Evolutionary conservation across 768 basidiomycete genomes (phyloP), one percentile per base, ranked within the genome.

Genomic region (Sporobolomyces phaffii): DNA sequence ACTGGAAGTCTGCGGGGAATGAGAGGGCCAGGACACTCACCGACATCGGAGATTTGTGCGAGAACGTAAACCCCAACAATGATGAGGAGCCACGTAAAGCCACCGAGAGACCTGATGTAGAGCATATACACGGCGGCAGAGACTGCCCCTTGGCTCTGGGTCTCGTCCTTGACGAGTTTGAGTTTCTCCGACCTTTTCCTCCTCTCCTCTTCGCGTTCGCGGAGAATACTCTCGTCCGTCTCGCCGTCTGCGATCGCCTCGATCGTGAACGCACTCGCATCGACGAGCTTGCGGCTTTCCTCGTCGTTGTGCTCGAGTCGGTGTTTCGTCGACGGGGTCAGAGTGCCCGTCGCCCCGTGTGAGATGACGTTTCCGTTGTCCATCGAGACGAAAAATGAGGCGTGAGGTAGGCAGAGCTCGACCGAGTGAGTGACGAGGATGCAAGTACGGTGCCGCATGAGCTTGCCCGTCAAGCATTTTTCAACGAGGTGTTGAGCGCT

Each of bases 371-470:
- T 4, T 13, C 72, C 69, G 36, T 63, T 56, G 24, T 68, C 60
- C 62, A 73, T 65, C 40, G 67, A 45, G 50, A 74, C 65, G 51
- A 97, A 82, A 77, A 90, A 92, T 29, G 78, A 80, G 2, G 93
- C 90, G 34, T 84, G 87, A 1, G 89, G 84, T 3, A 85, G 82
- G 74, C 90, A 91, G 6, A 98, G 82, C 74, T 91, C 88, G 38
- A 96, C 88, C 74, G 94, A 91, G 75, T 99, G 94, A 4, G 93
- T 96, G 56, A 96, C 91, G 28, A 98, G 81, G 49, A 97, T 81
- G 53, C 94, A 79, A 1, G 93, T 96, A 51, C 92, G 82, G 22
- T 84, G 86, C n/a, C 79, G 77, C 75, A 91, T 81, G 45, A 96
- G 79, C 51, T 88, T 85, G 11, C 93, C 91, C 69, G 83, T 81